These are phyloP conservation scores for Pleomassaria siparia DNA, from an alignment of 2,329 filamentous ascomycete species.

Conservation along the genomic window DNA sequence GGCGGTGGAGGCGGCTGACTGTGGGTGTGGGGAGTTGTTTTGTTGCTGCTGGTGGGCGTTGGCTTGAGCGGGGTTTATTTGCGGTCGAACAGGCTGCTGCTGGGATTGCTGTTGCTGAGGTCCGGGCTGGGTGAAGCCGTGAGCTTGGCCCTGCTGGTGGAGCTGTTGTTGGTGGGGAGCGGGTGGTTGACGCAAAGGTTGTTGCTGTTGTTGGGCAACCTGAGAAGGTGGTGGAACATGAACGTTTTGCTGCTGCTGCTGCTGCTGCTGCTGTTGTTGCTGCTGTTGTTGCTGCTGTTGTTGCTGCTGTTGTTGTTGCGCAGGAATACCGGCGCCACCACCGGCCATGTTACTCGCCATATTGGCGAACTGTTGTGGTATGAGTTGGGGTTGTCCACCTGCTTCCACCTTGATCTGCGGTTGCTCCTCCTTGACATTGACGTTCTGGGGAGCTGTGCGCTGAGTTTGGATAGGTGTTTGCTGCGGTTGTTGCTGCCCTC, in stretches of 20 bases:
- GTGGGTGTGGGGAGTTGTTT: constrained; percentile 40
- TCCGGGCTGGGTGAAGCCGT: constrained; percentile 28
- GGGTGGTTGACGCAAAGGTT: constrained; percentile 19
- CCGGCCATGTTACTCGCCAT: constrained; percentile 28
- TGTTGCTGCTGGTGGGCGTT: constrained; percentile 32
- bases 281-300: constrained; percentile 13
- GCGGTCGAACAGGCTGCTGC: constrained; percentile 36
- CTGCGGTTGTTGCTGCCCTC: constrained; percentile 22
- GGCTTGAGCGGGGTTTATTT: constrained; percentile 40
- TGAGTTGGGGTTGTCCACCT: constrained; percentile 26
- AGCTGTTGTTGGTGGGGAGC: constrained; percentile 31
- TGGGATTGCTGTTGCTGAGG: no score
- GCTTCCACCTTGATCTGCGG: constrained; percentile 42
- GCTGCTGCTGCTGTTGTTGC: constrained; percentile 21
- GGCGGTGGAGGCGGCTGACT: constrained; percentile 34
- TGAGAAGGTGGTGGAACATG: constrained; percentile 7
- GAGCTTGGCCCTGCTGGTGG: constrained; percentile 30
- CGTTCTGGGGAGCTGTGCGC: constrained; percentile 28
- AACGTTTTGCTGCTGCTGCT: constrained; percentile 11
- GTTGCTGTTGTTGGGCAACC: constrained; percentile 10
- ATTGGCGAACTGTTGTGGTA: constrained; percentile 26
- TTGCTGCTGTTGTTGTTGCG: constrained; percentile 18
- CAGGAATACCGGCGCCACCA: constrained; percentile 12
- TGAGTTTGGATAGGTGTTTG: constrained; percentile 22
- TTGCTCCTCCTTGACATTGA: constrained; percentile 34